Evolutionary conservation across 495 filamentous ascomycete genomes (phyloP), one percentile per base, ranked within the genome.

Genomic region (Astrothelium macrocarpum): DNA sequence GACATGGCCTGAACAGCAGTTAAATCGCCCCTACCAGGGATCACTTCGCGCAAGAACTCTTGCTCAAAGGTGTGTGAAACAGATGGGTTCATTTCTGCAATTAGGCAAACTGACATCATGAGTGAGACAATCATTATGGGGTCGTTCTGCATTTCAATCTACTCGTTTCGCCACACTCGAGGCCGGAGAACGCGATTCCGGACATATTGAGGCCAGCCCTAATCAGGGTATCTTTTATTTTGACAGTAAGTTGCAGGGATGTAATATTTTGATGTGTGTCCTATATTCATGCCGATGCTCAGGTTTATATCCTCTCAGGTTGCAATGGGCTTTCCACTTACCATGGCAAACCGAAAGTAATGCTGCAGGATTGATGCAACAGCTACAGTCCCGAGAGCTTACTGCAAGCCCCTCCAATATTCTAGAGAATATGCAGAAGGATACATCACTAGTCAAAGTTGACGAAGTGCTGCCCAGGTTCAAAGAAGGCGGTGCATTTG

Each of bases 401-500:
- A 59, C 56, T 4, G 56, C 56, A 29, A 59, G 25, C 14, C 56
- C 32, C 18, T 5, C 11, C n/a, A 49, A 49, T 12, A 49, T 49
- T 20, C n/a, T 49, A 5, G 45, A 49, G 23, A 49, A 49, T 12
- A n/a, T n/a, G 14, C 10, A 49, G 5, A 49, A 49, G 23, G 45
- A 49, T 18, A 18, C 45, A 20, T 12, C 45, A 5, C 45, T 86
- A 45, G 16, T 49, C n/a, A 49, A 49, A 49, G 82, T 96, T 65
- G 88, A 84, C 45, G 84, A 95, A 65, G 85, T 96, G 39, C 68
- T 95, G 53, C 89, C 91, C 1, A 82, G 90, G 23, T 77, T 92
- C 32, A 91, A 93, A 68, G 94, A 98, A 72, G 95, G 93, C 26
- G 94, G 95, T 10, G 90, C 90, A 9, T 97, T 94, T 74, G 85